Evolutionary conservation across 2,329 filamentous ascomycete species (phyloP), one percentile per base, ranked within the genome.

Genomic region (Dactylonectria estremocensis): DNA sequence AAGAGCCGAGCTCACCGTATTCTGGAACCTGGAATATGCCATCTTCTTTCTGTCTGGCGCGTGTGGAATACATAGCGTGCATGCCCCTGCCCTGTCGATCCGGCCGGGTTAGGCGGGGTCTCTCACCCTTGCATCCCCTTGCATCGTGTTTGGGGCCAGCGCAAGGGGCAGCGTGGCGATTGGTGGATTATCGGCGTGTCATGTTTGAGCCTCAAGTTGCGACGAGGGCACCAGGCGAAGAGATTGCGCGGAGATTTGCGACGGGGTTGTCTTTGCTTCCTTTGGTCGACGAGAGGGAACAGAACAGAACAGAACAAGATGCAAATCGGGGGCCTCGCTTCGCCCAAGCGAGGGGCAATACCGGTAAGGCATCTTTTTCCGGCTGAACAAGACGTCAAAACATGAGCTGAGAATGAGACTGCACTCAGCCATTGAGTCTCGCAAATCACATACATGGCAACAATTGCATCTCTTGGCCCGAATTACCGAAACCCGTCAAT

Each of bases 131-230:
- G 54, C 50, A 20, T 53, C 5, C 28, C 40, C 31, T n/a, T n/a
- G n/a, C 48, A 54, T 7, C 58, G 52, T 68, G 73, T 74, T 73
- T 76, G 70, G 70, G 72, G 72, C 71, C 74, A 74, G 71, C 70
- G 74, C 74, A 76, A 76, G 74, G 74, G 73, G 74, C 64, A 40
- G 16, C 9, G 5, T 43, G 24, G 61, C 70, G 43, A 76, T 76
- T 76, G 74, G 74, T 76, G 74, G 74, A 73, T 73, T 67, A 67
- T 71, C 46, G 49, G 64, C 63, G 40, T 56, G 65, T 50, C 62
- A 40, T 66, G 74, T 76, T 76, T 76, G 74, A 76, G 74, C 74
- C 74, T 76, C 74, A 76, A 72, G 67, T 67, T 60, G 52, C 58
- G 61, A 65, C 61, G 40, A 37, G 57, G 35, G 48, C 59, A 37